Base-by-base conservation (phyloP, 2,329 filamentous ascomycete species). In the Gaeumannomyces sp. region DNA sequence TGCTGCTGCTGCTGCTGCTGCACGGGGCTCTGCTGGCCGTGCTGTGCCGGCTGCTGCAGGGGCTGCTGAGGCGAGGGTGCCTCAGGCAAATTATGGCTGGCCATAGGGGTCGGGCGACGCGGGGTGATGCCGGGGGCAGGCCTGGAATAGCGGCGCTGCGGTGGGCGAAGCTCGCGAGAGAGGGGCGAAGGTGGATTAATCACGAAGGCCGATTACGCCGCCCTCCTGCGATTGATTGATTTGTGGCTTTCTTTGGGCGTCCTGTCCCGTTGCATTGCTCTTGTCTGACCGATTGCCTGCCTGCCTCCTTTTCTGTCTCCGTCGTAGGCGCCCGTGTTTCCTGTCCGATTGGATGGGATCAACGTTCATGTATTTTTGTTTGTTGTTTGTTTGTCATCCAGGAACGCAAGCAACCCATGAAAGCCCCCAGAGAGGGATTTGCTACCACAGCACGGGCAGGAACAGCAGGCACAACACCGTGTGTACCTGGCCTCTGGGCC, bases 51-150 rank as follows among this genome's bases (percentile, higher is more conserved):
- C 45, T 64, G 60, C 62, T 64, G 50, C 64, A 60, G 63, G 65
- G 66, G 38, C 62, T 63, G 64, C 59, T 63, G 64, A 31, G 38
- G 67, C 45, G 66, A 60, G 60, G 60, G 64, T 53, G 57, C 57
- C 57, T 59, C 57, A 59, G 57, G 62, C 45, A 60, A 61, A 63
- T 3, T 29, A 58, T 63, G 60, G 63, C 33, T 53, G 63, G 45
- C 45, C 14, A 29, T 27, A 22, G 35, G 28, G 57, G 50, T 58
- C 57, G 62, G 57, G 67, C 65, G 45, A 53, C 45, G 45, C n/a
- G 45, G 45, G 45, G 45, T 53, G 45, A 53, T 53, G 45, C 45
- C 10, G 45, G 45, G 38, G 45, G 45, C 45, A 11, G 45, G 45
- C 45, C 45, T 53, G 45, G 45, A 53, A 53, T n/a, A n/a, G 19